Percentiles rank a stretch among this genome's conserved stretches.
Evolutionary conservation across 192 early-diverging fungal species (phyloP).

Genomic region (Bifiguratus adelaidae): DNA sequence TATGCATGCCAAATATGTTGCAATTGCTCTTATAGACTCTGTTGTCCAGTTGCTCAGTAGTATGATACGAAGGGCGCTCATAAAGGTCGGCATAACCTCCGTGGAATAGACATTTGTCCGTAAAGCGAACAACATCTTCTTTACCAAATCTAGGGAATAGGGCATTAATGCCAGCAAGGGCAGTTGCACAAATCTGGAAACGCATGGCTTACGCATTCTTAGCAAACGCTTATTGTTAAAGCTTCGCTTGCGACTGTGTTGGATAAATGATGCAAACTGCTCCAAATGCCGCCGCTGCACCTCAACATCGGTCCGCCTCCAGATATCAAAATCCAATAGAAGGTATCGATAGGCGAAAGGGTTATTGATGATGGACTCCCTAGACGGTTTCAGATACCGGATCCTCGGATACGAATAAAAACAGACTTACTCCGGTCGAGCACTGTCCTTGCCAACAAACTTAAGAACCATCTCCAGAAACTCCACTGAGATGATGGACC

Average conservation of each 20-base stretch:
- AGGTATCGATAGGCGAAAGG: slow-evolving; percentile 48
- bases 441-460: slow-evolving; percentile 48
- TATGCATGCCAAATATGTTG: slow-evolving; percentile 52
- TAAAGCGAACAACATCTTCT: slow-evolving; percentile 47
- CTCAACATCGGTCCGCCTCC: slow-evolving; percentile 37
- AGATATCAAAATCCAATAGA: slow-evolving; percentile 59
- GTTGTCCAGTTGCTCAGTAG: slow-evolving; percentile 42
- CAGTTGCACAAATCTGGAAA: not conserved
- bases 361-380: slow-evolving; percentile 55
- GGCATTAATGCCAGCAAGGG: not conserved
- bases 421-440: slow-evolving; percentile 31
- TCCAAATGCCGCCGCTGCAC: slow-evolving; percentile 47
- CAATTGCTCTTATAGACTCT: slow-evolving; percentile 44
- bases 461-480: slow-evolving; percentile 44
- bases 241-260: slow-evolving; percentile 37
- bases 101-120: slow-evolving; percentile 43
- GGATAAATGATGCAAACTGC: slow-evolving; percentile 47
- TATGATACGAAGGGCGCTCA: slow-evolving; percentile 39
- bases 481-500: slow-evolving; percentile 38
- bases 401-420: not conserved
- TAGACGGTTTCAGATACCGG: not conserved
- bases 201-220: slow-evolving; percentile 38
- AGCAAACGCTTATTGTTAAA: slow-evolving; percentile 46
- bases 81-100: slow-evolving; percentile 35
- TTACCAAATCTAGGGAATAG: slow-evolving; percentile 38